Evolutionary conservation across 2,329 filamentous ascomycete species (phyloP).

Genomic region (Clonostachys rhizophaga): DNA sequence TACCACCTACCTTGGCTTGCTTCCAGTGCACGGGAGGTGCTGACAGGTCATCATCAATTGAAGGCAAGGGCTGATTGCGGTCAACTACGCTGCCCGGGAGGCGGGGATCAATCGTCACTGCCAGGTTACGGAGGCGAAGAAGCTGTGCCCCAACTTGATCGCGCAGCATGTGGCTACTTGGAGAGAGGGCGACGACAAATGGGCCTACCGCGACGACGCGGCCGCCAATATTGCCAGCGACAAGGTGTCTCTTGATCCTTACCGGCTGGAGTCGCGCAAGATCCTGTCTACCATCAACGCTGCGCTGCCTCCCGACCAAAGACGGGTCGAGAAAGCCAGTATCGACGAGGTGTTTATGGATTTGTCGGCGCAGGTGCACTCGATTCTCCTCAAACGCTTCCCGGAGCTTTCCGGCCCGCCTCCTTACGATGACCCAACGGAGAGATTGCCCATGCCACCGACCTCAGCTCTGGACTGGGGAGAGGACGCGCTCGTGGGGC

Average conservation of each 20-base stretch:
- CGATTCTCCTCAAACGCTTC: conserved; percentile 69
- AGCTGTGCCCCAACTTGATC: conserved; percentile 78
- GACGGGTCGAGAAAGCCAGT: conserved; percentile 85
- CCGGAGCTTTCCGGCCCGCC: conserved; percentile 61
- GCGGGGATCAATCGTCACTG: conserved; percentile 79
- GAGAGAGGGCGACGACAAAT: conserved; percentile 85
- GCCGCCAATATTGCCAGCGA: conserved; percentile 76
- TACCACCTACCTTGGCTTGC: background rate
- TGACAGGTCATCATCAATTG: background rate
- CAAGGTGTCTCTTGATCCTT: conserved; percentile 93
- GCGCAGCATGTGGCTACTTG: conserved; percentile 93
- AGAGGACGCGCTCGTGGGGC: conserved; percentile 74
- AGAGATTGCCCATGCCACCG: conserved; percentile 66
- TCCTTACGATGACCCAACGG: conserved; percentile 69
- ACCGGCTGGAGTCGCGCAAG: conserved; percentile 76
- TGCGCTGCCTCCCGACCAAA: conserved; percentile 57
- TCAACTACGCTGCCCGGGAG: conserved; percentile 88
- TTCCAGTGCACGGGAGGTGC: background rate
- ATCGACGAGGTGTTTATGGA: conserved; percentile 97
- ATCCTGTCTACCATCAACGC: conserved; percentile 79
- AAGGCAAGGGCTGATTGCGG: conserved; percentile 86
- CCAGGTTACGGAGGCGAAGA: conserved; percentile 74
- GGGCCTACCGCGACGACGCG: conserved; percentile 85
- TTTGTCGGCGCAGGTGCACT: conserved; percentile 78
- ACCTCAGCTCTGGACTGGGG: conserved; percentile 75